These are phyloP conservation scores for Talaromyces atroroseus DNA, from an alignment of 2,329 filamentous ascomycete genomes.

Conservation along the genomic window DNA sequence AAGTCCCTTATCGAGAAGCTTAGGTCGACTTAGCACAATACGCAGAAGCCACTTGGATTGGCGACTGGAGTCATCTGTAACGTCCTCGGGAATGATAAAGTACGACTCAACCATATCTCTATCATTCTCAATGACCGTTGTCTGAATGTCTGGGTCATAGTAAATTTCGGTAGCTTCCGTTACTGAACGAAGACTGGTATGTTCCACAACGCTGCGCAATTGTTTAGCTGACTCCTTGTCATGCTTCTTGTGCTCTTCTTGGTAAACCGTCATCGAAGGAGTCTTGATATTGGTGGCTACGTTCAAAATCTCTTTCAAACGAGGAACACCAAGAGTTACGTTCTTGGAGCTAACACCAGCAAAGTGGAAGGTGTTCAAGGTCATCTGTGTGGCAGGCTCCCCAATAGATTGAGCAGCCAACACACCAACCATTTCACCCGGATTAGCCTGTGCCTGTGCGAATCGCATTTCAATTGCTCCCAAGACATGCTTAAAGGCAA, in stretches of 20 bases:
- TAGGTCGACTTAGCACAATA: conserved; percentile 86
- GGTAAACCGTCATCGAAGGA: conserved; percentile 89
- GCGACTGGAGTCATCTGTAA: conserved; percentile 53
- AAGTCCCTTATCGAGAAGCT: conserved; percentile 85
- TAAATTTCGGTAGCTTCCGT: conserved; percentile 92
- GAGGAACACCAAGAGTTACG: conserved; percentile 96
- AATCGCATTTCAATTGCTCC: conserved; percentile 88
- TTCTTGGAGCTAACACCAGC: conserved; percentile 99
- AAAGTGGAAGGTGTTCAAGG: conserved; percentile 98
- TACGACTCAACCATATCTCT: conserved; percentile 93
- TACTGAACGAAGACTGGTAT: conserved; percentile 87
- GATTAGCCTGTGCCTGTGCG: conserved; percentile 75
- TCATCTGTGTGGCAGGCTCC: conserved; percentile 99
- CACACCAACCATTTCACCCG: conserved; percentile 98
- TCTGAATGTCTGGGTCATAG: conserved; percentile 86
- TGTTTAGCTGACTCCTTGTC: conserved; percentile 77
- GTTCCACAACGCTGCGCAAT: conserved; percentile 84
- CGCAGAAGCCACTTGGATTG: conserved; percentile 95
- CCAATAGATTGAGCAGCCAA: conserved; percentile 96
- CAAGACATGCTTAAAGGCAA: conserved; percentile 87
- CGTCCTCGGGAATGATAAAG: conserved; percentile 87
- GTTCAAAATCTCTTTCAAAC: conserved; percentile 98
- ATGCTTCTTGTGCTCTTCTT: conserved; percentile 56
- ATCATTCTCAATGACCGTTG: conserved; percentile 82
- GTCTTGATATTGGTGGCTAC: conserved; percentile 98